These are phyloP conservation scores for Calocybe cyanea DNA, from an alignment of 768 basidiomycete genomes.

Conservation along the genomic window DNA sequence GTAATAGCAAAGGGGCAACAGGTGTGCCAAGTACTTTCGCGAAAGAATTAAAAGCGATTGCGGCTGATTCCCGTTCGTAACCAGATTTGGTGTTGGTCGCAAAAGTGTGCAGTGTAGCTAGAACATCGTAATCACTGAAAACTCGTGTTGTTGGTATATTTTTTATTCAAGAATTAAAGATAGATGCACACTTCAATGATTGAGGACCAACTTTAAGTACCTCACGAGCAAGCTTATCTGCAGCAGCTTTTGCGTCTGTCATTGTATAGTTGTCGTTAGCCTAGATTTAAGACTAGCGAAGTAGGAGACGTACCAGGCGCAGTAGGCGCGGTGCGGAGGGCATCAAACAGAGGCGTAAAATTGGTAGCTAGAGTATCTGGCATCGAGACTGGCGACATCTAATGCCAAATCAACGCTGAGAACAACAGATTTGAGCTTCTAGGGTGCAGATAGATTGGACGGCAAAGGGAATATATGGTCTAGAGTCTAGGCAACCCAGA, in stretches of 20 bases:
- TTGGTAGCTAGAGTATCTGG: conserved; percentile 36
- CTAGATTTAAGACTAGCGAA: background rate
- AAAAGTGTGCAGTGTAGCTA: conserved; percentile 62
- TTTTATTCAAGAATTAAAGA: background rate
- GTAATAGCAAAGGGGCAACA: conserved; percentile 68
- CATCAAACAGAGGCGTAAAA: conserved; percentile 47
- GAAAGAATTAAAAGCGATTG: conserved; percentile 76
- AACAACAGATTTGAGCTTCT: too few species aligned
- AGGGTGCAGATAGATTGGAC: too few species aligned
- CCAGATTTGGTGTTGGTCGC: conserved; percentile 85
- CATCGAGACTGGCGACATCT: conserved; percentile 56
- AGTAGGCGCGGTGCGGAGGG: conserved; percentile 55
- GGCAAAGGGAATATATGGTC: too few species aligned
- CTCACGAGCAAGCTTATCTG: conserved; percentile 74
- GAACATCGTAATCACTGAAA: conserved; percentile 55
- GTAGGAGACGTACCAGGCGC: conserved; percentile 46
- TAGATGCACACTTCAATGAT: conserved; percentile 51
- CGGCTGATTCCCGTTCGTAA: conserved; percentile 84
- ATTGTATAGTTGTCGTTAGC: conserved; percentile 9
- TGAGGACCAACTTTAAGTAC: conserved; percentile 60
- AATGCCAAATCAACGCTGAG: background rate
- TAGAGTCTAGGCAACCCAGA: too few species aligned
- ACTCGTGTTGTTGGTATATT: background rate
- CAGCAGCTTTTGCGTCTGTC: conserved; percentile 81
- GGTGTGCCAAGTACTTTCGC: conserved; percentile 66